phyloP scores from a whole-genome alignment of 2,329 filamentous ascomycete genomes.

The Aspergillus piperis region DNA sequence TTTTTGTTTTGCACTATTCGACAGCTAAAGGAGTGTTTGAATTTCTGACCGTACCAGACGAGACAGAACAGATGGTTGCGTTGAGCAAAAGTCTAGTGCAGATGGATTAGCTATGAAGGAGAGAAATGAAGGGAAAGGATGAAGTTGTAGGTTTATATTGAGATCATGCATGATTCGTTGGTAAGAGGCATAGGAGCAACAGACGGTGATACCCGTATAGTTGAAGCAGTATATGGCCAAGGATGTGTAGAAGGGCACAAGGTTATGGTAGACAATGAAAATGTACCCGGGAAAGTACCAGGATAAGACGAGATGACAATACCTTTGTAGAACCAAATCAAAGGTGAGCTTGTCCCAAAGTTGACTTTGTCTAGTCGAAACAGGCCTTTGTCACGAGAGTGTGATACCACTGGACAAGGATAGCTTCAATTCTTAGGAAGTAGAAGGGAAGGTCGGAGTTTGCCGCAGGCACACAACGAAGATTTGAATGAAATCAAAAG shows the following conservation, averaged over 20 bases:
- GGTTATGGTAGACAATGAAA: background rate
- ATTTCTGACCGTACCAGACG: slow-evolving; percentile 40
- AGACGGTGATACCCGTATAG: background rate
- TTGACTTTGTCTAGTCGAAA: slow-evolving; percentile 12
- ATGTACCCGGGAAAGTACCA: too few species aligned
- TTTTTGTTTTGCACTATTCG: slow-evolving; percentile 18
- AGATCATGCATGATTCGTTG: background rate
- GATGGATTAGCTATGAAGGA: background rate
- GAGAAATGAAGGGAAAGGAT: background rate
- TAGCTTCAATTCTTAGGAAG: background rate
- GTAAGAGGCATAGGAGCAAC: background rate
- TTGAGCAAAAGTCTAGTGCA: slow-evolving; percentile 6
- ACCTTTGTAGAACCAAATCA: slow-evolving; percentile 15
- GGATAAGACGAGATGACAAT: background rate
- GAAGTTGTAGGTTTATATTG: background rate
- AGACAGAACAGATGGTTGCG: slow-evolving; percentile 22
- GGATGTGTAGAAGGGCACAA: background rate
- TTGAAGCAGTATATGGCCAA: background rate
- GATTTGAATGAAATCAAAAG: slow-evolving; percentile 9
- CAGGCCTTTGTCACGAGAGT: slow-evolving; percentile 4
- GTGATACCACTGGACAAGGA: background rate
- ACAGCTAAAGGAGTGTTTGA: slow-evolving; percentile 21
- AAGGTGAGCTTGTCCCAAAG: slow-evolving; percentile 12
- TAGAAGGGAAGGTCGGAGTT: slow-evolving; percentile 31
- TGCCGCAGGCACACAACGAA: slow-evolving; percentile 37